A percentile compares a stretch with the other conserved stretches of the same genome.
Evolutionary conservation across 2,329 filamentous ascomycete species (phyloP).

Genomic region (Pleomassaria siparia): DNA sequence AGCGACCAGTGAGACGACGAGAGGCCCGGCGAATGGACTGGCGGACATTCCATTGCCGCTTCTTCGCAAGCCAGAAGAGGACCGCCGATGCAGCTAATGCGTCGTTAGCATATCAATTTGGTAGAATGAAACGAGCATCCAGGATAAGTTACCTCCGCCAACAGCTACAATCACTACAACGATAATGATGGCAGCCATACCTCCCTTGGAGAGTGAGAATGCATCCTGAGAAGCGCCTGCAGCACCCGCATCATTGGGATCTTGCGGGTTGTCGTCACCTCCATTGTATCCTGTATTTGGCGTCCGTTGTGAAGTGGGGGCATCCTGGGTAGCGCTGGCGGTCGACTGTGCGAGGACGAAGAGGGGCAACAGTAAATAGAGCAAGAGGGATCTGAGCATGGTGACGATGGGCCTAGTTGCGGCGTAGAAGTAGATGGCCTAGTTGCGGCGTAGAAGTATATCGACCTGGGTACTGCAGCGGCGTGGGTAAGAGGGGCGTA

Average conservation of each 20-base stretch:
- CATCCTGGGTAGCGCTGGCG: constrained; percentile 11
- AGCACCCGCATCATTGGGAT: constrained; percentile 58
- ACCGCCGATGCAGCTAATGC: constrained; percentile 61
- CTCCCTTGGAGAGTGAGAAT: constrained; percentile 67
- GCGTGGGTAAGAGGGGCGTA: constrained; percentile 25
- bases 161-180: constrained; percentile 64
- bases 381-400: constrained; percentile 30
- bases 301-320: constrained; percentile 16
- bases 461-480: constrained; percentile 22
- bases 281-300: constrained; percentile 39
- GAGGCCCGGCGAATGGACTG: constrained; percentile 69
- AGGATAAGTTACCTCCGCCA: constrained; percentile 64
- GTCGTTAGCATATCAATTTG: constrained; percentile 14
- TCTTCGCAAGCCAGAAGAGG: constrained; percentile 80
- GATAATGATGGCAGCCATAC: constrained; percentile 73
- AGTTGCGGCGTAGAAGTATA: constrained; percentile 29
- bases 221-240: constrained; percentile 62
- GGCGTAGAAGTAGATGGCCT: constrained; percentile 18
- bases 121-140: constrained; percentile 7
- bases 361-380: constrained; percentile 30
- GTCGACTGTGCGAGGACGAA: constrained; percentile 29
- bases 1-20: constrained; percentile 48
- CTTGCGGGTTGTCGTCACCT: constrained; percentile 38
- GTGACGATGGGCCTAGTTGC: constrained; percentile 15
- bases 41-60: constrained; percentile 78